Evolutionary conservation across 345 rosid species (phyloP).

Genomic region (Populus ilicifolia): DNA sequence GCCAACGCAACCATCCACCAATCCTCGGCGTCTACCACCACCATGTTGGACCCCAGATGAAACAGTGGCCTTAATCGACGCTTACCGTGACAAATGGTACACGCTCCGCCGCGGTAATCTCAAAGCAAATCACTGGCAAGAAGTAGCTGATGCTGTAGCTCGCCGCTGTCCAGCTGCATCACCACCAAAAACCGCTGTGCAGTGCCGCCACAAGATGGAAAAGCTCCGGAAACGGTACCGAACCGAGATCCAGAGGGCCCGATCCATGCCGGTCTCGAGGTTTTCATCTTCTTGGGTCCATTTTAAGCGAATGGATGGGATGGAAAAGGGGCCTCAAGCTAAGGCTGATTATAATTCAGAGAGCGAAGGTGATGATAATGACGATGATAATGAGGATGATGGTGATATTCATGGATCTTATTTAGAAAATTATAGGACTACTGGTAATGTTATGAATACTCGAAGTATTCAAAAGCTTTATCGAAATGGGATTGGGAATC

Average conservation of each 20-base stretch:
- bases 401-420: conserved; percentile 42
- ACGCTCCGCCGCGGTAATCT: conserved; percentile 85
- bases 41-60: conserved; percentile 95
- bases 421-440: conserved; percentile 37
- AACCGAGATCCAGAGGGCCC: conserved; percentile 81
- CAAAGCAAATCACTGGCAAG: conserved; percentile 94
- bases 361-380: conserved; percentile 30
- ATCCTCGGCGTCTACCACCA: conserved; percentile 83
- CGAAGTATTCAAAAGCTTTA: conserved; percentile 57
- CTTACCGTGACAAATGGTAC: conserved; percentile 84
- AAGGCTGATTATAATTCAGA: conserved; percentile 35
- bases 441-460: conserved; percentile 21
- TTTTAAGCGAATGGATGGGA: conserved; percentile 74
- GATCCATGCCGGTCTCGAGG: conserved; percentile 73
- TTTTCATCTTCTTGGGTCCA: conserved; percentile 89
- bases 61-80: conserved; percentile 73
- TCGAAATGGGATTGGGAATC: conserved; percentile 46
- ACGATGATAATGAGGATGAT: conserved; percentile 39
- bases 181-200: conserved; percentile 74
- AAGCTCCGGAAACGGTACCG: conserved; percentile 86
- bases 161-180: conserved; percentile 56
- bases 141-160: conserved; percentile 68
- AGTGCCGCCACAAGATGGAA: conserved; percentile 99
- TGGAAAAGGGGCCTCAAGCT: conserved; percentile 64
- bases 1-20: conserved; percentile 13